Evolutionary conservation across 2,329 filamentous ascomycete genomes (phyloP).

Genomic region (Penicillium sp.): DNA sequence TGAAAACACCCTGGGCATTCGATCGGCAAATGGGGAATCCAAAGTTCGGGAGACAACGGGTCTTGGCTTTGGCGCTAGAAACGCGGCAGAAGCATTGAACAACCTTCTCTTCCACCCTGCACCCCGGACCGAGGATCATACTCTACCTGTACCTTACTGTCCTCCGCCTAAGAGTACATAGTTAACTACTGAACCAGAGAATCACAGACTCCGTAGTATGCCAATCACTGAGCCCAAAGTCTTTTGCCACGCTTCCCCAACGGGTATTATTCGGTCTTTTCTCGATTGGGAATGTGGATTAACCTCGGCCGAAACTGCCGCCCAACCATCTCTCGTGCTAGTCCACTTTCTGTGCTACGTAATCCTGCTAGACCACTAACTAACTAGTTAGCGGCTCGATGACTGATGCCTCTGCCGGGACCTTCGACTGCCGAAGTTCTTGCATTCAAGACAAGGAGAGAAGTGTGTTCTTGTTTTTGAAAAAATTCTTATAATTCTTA

Average conservation of each 20-base stretch:
- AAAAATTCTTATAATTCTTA: too few species aligned
- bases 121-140: too few species aligned
- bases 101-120: conserved; percentile 12
- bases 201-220: too few species aligned
- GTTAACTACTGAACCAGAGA: too few species aligned
- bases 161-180: too few species aligned
- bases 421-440: too few species aligned
- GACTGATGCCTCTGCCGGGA: too few species aligned
- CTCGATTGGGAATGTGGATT: conserved; percentile 8
- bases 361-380: neutral
- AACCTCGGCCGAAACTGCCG: neutral
- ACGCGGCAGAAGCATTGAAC: conserved; percentile 27
- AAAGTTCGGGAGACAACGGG: conserved; percentile 12
- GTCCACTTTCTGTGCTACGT: neutral
- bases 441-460: too few species aligned
- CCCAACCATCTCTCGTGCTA: neutral
- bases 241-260: conserved; percentile 4
- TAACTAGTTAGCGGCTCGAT: neutral
- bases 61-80: conserved; percentile 34
- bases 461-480: too few species aligned
- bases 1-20: neutral
- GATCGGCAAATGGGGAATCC: conserved; percentile 1
- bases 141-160: too few species aligned
- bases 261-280: conserved; percentile 4
- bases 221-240: neutral